These are phyloP conservation scores for Ascochyta lentis DNA, from an alignment of 2,329 filamentous ascomycete genomes.

Conservation along the genomic window DNA sequence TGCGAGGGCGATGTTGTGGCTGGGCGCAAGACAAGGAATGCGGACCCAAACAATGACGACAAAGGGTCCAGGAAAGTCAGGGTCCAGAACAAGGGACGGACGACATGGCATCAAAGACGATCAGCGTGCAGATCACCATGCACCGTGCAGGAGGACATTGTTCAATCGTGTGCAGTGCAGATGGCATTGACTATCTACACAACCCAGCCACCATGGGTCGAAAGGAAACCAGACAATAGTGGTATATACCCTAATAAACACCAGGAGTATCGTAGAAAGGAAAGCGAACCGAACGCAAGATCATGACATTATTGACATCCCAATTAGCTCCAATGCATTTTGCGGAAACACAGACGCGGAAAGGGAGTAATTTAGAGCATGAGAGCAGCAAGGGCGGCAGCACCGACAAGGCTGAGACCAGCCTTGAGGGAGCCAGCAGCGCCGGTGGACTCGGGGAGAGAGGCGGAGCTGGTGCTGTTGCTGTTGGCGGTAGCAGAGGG, in stretches of 20 bases:
- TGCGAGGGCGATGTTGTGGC: neutral
- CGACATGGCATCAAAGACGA: neutral
- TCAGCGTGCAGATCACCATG: neutral
- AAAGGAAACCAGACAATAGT: slow-evolving; percentile 10
- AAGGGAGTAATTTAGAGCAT: slow-evolving; percentile 41
- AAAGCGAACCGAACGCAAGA: slow-evolving; percentile 15
- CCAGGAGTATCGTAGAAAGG: slow-evolving; percentile 24
- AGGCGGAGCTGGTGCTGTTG: slow-evolving; percentile 31
- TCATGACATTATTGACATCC: slow-evolving; percentile 31
- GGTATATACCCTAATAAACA: slow-evolving; percentile 28
- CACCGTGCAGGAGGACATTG: neutral
- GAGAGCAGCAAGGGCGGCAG: slow-evolving; percentile 51
- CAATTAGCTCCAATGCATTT: slow-evolving; percentile 19
- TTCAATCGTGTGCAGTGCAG: slow-evolving; percentile 12
- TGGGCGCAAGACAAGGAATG: neutral
- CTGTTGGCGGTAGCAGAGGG: slow-evolving; percentile 37
- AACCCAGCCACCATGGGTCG: slow-evolving; percentile 15
- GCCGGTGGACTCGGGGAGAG: slow-evolving; percentile 39
- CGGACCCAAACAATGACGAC: slow-evolving; percentile 11
- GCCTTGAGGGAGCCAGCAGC: slow-evolving; percentile 42
- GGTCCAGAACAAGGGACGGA: neutral
- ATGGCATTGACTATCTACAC: slow-evolving; percentile 20
- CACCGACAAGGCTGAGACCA: slow-evolving; percentile 50
- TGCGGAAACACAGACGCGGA: slow-evolving; percentile 9
- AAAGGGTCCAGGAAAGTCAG: neutral